A percentile compares a stretch with the other conserved stretches of the same genome.
Evolutionary conservation across 352 stramenopile genomes (phyloP).

Genomic region (Phytophthora crassamura): DNA sequence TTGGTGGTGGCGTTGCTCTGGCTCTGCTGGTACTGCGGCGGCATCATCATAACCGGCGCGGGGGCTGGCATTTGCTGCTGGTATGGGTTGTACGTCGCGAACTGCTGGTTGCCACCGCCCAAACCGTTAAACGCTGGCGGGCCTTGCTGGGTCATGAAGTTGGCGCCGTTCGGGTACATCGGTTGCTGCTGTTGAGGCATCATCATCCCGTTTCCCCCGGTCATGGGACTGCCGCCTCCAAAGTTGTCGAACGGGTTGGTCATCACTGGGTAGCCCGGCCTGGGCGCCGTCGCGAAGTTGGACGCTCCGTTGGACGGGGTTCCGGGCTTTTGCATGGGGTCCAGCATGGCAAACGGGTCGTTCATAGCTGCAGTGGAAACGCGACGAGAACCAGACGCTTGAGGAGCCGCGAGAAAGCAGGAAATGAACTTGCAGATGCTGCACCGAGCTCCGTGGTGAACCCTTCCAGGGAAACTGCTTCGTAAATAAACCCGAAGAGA

Average conservation of each 20-base stretch:
- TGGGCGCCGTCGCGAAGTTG: conserved; percentile 25
- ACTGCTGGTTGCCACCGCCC: conserved; percentile 36
- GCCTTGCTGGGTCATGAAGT: conserved; percentile 74
- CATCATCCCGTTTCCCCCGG: conserved; percentile 25
- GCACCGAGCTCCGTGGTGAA: conserved; percentile 12
- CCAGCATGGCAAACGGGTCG: conserved; percentile 69
- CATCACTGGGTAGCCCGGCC: conserved; percentile 20
- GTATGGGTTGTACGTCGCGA: conserved; percentile 38
- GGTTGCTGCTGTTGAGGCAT: conserved; percentile 41
- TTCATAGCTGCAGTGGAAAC: conserved; percentile 51
- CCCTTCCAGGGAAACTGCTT: conserved; percentile 18
- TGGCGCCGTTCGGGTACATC: conserved; percentile 49
- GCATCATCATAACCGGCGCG: conserved; percentile 31
- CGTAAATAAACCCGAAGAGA: conserved; percentile 27
- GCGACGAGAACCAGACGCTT: conserved; percentile 16
- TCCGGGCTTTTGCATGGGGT: conserved; percentile 52
- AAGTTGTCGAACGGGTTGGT: conserved; percentile 54
- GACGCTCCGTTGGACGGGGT: conserved; percentile 13
- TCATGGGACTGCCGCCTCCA: conserved; percentile 15
- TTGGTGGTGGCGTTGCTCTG: conserved; percentile 17
- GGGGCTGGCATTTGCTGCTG: conserved; percentile 31
- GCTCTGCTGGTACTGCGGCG: conserved; percentile 36
- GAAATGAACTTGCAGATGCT: conserved; percentile 22
- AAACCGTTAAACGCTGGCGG: conserved; percentile 53
- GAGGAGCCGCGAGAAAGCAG: conserved; percentile 23